Conservation (phyloP, 352 stramenopile species). For the Globisporangium canariense region DNA sequence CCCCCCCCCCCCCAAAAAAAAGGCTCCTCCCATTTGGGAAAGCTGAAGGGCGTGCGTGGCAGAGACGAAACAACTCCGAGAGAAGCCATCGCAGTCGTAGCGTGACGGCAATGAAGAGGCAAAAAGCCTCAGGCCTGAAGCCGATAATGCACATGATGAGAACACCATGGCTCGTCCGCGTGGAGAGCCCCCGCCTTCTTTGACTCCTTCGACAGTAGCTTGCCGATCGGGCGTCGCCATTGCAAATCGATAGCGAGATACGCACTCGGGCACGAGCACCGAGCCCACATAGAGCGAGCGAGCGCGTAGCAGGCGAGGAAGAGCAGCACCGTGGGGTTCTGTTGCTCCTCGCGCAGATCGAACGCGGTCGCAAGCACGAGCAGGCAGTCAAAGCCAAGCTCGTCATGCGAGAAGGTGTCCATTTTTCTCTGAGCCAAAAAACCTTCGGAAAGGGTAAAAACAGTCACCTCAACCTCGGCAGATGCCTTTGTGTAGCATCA, state of each 20-base stretch:
- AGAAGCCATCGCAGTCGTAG: too few relatives aligned
- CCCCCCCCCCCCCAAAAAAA: neutral
- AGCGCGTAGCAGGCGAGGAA: conserved; percentile 44
- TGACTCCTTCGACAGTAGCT: neutral
- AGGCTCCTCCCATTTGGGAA: neutral
- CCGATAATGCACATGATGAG: conserved; percentile 13
- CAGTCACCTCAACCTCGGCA: too few relatives aligned
- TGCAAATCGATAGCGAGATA: conserved; percentile 28
- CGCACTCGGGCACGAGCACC: conserved; percentile 59
- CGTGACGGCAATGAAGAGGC: too few relatives aligned
- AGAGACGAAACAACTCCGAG: neutral
- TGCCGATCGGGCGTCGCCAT: neutral
- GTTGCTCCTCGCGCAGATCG: conserved; percentile 3
- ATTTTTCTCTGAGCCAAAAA: too few relatives aligned
- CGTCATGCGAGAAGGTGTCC: conserved; percentile 56
- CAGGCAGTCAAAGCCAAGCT: conserved; percentile 30
- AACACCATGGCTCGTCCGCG: conserved; percentile 31
- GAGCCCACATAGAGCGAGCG: conserved; percentile 44
- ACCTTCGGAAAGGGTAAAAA: too few relatives aligned
- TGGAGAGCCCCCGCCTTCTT: neutral
- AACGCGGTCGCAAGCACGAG: conserved; percentile 29
- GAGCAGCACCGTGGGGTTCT: conserved; percentile 33
- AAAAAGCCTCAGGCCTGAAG: too few relatives aligned
- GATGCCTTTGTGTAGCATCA: neutral
- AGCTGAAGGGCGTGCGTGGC: neutral